Conservation (phyloP, 345 rosid genomes). For the Gynandropsis gynandra region DNA sequence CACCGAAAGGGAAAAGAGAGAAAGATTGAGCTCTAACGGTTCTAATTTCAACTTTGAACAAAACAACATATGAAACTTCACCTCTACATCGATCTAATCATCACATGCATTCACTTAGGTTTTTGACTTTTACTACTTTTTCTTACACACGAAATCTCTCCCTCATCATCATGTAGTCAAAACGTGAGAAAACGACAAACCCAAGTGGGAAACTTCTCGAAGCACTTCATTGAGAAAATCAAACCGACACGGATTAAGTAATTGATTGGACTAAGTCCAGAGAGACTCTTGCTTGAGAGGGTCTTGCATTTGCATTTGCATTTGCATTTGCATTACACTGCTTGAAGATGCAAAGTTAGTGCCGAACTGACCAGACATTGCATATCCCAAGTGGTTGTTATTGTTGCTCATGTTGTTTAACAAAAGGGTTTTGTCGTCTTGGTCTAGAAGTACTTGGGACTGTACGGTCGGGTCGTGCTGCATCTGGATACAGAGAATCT, state of each 20-base stretch:
- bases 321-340: conserved; percentile 38
- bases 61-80: conserved; percentile 2
- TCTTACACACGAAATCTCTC: conserved; percentile 29
- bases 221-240: conserved; percentile 2
- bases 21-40: conserved; percentile 18
- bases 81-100: not conserved
- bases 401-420: conserved; percentile 18
- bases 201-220: conserved; percentile 26
- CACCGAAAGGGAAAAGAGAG: too few relatives aligned
- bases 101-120: conserved; percentile 33
- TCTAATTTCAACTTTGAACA: conserved; percentile 18
- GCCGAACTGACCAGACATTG: conserved; percentile 34
- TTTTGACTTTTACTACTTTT: conserved; percentile 31
- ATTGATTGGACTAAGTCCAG: conserved; percentile 38
- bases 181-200: conserved; percentile 9
- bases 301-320: conserved; percentile 44
- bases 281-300: conserved; percentile 67
- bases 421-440: conserved; percentile 42
- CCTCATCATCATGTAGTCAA: conserved; percentile 4
- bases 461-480: conserved; percentile 43
- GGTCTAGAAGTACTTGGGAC: conserved; percentile 26
- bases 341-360: conserved; percentile 49
- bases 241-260: not conserved
- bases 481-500: conserved; percentile 76
- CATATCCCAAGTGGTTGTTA: conserved; percentile 29